Percentiles rank a stretch among this genome's conserved stretches.
Evolutionary conservation across 2,329 filamentous ascomycete species (phyloP).

Genomic region (Cytospora schulzeri): DNA sequence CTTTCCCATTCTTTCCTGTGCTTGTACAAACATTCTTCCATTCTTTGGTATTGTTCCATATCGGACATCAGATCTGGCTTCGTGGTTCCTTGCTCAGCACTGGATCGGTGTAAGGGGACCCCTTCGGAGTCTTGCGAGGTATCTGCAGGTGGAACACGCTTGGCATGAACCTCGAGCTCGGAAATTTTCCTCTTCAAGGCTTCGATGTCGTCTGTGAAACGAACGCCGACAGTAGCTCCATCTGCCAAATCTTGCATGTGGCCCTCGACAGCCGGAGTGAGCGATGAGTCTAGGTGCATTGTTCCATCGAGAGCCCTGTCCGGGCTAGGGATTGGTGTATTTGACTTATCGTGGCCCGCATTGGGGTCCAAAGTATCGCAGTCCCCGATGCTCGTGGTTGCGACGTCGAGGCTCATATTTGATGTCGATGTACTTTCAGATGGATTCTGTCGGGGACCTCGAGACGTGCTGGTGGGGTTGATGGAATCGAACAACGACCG

Average conservation of each 20-base stretch:
- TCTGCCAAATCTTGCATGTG: background rate
- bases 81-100: background rate
- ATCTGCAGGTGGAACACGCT: background rate
- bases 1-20: background rate
- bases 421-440: background rate
- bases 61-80: background rate
- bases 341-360: background rate
- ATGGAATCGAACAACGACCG: too few species aligned
- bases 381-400: background rate
- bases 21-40: background rate
- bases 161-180: background rate
- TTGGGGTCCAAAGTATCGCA: background rate
- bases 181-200: background rate
- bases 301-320: background rate
- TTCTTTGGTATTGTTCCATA: background rate
- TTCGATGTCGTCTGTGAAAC: background rate
- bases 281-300: background rate
- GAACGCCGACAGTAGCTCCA: background rate
- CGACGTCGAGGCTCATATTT: background rate
- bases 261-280: background rate
- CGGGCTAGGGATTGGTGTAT: background rate
- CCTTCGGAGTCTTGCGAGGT: background rate
- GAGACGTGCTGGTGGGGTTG: too few species aligned
- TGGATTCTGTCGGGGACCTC: too few species aligned
- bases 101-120: background rate